Evolutionary conservation across 305 asterid genomes (phyloP).

Genomic region (Fraxinus xanthoxyloides): DNA sequence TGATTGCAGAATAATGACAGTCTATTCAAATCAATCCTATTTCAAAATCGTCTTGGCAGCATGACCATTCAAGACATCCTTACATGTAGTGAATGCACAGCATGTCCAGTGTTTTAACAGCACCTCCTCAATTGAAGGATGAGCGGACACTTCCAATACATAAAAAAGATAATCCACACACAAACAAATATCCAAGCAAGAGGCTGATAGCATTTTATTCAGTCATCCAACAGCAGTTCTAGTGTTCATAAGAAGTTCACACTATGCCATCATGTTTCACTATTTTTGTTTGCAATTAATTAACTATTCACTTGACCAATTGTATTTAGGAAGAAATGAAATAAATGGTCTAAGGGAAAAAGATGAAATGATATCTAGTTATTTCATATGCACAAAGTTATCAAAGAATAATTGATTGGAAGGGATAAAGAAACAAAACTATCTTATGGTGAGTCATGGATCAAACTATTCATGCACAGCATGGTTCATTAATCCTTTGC

Average conservation of each 20-base stretch:
- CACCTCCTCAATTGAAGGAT: neutral
- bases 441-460: neutral
- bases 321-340: neutral
- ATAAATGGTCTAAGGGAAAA: neutral
- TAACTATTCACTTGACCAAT: neutral
- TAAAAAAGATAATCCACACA: neutral
- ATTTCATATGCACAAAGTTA: neutral
- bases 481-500: neutral
- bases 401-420: neutral
- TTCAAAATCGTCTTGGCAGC: neutral
- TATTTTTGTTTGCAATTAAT: neutral
- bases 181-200: constrained; percentile 5
- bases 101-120: constrained; percentile 8
- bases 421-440: neutral
- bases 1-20: neutral
- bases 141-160: neutral
- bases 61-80: neutral
- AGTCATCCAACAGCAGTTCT: neutral
- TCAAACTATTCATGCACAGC: neutral
- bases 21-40: neutral
- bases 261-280: neutral
- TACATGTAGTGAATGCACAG: neutral
- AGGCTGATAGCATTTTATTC: neutral
- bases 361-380: neutral
- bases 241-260: neutral